These are phyloP conservation scores for Pyrus betulifolia DNA, from an alignment of 306 rosid species.

Conservation along the genomic window DNA sequence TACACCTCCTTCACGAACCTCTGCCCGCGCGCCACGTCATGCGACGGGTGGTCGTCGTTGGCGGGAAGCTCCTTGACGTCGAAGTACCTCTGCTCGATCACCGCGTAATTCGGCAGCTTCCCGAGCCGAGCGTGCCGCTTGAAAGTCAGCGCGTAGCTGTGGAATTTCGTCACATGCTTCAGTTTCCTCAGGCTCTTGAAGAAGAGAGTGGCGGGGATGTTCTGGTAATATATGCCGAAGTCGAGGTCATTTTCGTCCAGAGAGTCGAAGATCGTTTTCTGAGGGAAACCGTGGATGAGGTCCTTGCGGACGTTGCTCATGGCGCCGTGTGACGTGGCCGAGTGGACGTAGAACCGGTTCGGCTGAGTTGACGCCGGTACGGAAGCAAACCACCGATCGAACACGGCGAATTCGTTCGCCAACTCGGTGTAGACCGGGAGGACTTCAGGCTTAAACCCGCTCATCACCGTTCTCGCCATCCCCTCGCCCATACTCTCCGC, in stretches of 20 bases:
- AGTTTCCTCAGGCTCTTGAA: constrained; percentile 60
- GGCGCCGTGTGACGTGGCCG: constrained; percentile 93
- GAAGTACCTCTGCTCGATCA: constrained; percentile 83
- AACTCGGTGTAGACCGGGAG: constrained; percentile 62
- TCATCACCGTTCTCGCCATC: constrained; percentile 60
- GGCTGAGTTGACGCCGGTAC: constrained; percentile 94
- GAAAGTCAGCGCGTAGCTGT: constrained; percentile 51
- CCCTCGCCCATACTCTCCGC: constrained; percentile 35
- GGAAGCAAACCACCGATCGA: constrained; percentile 88
- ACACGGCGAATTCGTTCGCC: constrained; percentile 54
- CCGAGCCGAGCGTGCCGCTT: constrained; percentile 57
- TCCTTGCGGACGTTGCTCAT: constrained; percentile 76
- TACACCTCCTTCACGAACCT: constrained; percentile 84
- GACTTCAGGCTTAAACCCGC: constrained; percentile 65
- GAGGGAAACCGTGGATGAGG: constrained; percentile 79
- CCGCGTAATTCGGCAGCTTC: constrained; percentile 78
- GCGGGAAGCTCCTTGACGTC: constrained; percentile 62
- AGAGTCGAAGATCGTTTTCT: constrained; percentile 73
- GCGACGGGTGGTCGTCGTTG: constrained; percentile 95
- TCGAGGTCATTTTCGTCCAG: constrained; percentile 53
- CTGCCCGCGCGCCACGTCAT: constrained; percentile 84
- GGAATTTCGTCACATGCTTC: constrained; percentile 44
- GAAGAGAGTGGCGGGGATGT: constrained; percentile 81
- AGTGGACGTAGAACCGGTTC: constrained; percentile 86
- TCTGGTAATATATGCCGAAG: constrained; percentile 79